phyloP scores from a whole-genome alignment of 371 early-diverging fungal genomes.

The Mortierella sp. region DNA sequence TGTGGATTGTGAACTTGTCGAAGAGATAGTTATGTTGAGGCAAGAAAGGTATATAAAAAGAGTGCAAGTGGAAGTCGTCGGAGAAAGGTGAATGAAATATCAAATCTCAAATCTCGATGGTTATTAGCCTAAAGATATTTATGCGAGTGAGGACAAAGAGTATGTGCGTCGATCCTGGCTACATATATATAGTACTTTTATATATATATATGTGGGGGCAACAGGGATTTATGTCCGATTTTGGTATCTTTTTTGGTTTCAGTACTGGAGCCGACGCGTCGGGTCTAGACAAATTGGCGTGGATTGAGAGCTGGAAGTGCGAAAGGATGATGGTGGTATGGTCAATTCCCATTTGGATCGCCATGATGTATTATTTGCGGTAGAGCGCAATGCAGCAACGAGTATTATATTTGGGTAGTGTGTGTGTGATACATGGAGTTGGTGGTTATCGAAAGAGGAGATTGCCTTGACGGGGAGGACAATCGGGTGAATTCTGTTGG shows the following conservation, averaged over 20 bases:
- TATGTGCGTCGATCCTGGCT: not conserved
- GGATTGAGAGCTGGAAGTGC: not conserved
- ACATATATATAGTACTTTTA: no score
- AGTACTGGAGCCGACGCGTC: not conserved
- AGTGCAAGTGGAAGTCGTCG: not conserved
- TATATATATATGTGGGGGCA: not conserved
- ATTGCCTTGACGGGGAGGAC: no score
- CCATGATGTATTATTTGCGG: not conserved
- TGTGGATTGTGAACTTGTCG: not conserved
- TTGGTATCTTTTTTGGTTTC: not conserved
- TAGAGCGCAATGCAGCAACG: not conserved
- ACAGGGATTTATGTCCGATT: not conserved
- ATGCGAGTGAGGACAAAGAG: not conserved
- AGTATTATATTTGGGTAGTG: not conserved
- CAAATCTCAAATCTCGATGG: not conserved
- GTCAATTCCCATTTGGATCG: not conserved
- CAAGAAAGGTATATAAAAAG: not conserved
- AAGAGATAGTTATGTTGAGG: not conserved
- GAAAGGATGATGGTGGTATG: no score
- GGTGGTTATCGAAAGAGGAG: no score
- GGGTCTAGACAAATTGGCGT: not conserved
- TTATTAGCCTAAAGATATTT: no score
- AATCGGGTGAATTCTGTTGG: no score
- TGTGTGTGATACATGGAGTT: not conserved
- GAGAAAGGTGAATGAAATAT: not conserved